Evolutionary conservation across 805 yeast genomes (phyloP), one percentile per base, ranked within the genome.

Genomic region (Suhomyces kilbournensis): DNA sequence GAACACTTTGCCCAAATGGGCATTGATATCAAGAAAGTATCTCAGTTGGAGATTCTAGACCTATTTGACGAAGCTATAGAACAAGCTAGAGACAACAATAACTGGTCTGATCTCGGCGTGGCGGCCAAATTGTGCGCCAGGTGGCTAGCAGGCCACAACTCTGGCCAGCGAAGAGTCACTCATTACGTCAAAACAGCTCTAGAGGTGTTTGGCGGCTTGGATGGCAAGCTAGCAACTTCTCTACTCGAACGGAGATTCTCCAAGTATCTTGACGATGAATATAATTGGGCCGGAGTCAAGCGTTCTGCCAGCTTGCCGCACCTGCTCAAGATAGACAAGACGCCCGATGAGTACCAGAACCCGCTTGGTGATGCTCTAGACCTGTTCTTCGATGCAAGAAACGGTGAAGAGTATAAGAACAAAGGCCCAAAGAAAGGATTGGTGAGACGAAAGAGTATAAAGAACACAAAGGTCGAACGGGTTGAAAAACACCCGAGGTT

Each of bases 11-110:
- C 12, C 5, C n/a, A 12, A 14, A 17, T 38, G 14, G 58, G 50
- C 23, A 52, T 63, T 7, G 58, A 61, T 2, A 57, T 59, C 4
- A 53, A 53, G 2, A 35, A 32, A 0, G 22, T 32, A 1, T 59
- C 74, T 4, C 69, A 70, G 17, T 57, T 80, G 19, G 73, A 67
- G 20, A 65, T 72, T 3, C 58, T 80, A 7, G 83, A 80, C 53
- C 54, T 64, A 15, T 80, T 74, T 57, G 80, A 78, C 49, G 72
- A 67, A 22, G 77, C 82, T 0, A 67, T 78, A n/a, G 74, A 70
- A n/a, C 48, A 53, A 3, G 76, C 80, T 1, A 59, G 62, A 5
- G 54, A 55, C n/a, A 53, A 60, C 35, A 65, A 67, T 9, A 58
- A 66, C 17, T 61, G 68, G 57, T 63, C 68, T 25, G 81, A 78